Evolutionary conservation across 768 basidiomycete species (phyloP), one percentile per base, ranked within the genome.

Genomic region (Mycena vitilis): DNA sequence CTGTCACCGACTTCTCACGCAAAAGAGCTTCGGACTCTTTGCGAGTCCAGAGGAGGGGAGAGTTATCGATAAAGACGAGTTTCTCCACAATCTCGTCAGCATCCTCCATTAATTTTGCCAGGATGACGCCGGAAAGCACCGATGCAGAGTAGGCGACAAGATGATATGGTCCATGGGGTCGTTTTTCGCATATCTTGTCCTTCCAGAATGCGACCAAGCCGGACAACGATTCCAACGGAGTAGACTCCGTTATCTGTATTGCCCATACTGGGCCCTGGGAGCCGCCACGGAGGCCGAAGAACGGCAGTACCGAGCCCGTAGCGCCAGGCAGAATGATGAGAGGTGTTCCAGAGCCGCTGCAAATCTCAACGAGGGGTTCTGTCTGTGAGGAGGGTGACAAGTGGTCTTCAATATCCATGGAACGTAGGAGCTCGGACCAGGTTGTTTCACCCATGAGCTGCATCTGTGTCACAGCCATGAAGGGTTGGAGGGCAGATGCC

Each of bases 391-490:
- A 15, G 10, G 20, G n/a, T 40, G 37, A 13, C 30, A n/a, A 42
- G 8, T 18, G 12, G 25, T 25, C 38, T 23, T n/a, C 2, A 5
- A 3, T 30, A 30, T 30, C 30, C 30, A 30, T 30, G 4, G 40
- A 40, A 2, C 10, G 40, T 4, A 44, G 51, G 4, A 80, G 58
- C 4, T 78, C 73, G 7, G 63, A 48, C 42, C 78, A 70, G 13
- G 71, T 76, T 56, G 76, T 60, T 51, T 78, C 75, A 2, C 74
- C 74, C n/a, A 80, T 68, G 16, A 80, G 73, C 67, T 79, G 78
- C 54, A 79, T 51, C 60, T 78, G 78, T 5, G 76, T 73, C 30
- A 77, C 60, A 0, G 62, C 23, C 30, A 78, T 52, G 40, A 75
- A 67, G 0, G 76, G 74, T 7, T 66, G 62, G 16, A 80, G 73